Percentiles rank a stretch among this genome's conserved stretches.
These are phyloP conservation scores for Pyrus hybrid DNA, from an alignment of 331 rosid species.

Conservation along the genomic window DNA sequence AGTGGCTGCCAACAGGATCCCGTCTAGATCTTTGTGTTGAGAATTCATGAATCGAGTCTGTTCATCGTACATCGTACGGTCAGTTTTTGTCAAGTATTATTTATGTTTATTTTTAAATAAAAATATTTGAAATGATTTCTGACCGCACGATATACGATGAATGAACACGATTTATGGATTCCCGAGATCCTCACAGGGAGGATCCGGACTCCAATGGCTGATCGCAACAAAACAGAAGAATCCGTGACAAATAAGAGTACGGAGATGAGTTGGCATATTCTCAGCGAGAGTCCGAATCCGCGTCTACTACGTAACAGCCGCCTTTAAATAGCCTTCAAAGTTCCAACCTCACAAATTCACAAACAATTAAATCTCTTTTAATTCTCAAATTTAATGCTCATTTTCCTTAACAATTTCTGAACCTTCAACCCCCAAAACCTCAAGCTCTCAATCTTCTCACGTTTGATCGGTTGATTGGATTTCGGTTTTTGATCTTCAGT, in stretches of 20 bases:
- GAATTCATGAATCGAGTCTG: rapidly evolving
- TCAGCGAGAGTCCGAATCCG: neutral
- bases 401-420: too few species aligned
- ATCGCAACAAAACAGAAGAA: neutral
- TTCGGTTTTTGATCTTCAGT: neutral
- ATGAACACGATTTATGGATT: too few species aligned
- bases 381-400: too few species aligned
- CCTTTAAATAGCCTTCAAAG: neutral
- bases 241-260: neutral
- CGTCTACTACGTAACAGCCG: neutral
- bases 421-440: neutral
- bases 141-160: rapidly evolving
- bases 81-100: rapidly evolving
- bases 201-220: neutral
- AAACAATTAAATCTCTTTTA: too few species aligned
- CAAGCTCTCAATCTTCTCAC: neutral
- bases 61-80: rapidly evolving
- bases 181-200: too few species aligned
- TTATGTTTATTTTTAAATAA: too few species aligned
- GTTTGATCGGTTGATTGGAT: too few species aligned
- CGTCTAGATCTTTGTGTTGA: rapidly evolving
- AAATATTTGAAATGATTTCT: rapidly evolving
- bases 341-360: neutral
- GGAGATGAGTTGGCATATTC: too few species aligned
- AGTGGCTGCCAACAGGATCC: too few species aligned